Base-by-base conservation (phyloP, 2,329 filamentous ascomycete genomes). In the Clonostachys rosea region DNA sequence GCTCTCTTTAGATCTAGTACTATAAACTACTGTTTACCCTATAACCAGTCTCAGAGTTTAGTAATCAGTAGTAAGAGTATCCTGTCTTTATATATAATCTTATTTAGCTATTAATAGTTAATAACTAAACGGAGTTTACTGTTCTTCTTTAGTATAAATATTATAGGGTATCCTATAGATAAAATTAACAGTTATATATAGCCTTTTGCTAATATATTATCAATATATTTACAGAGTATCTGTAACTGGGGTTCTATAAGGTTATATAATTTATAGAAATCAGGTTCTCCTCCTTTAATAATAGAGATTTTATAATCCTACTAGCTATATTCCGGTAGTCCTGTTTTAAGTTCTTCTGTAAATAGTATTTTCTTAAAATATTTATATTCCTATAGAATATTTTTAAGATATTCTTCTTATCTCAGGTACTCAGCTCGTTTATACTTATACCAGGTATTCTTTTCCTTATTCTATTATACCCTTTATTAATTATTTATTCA, bases 71-170 rank as follows among this genome's bases (percentile, higher is more conserved):
- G 50, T 48, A 62, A 46, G n/a, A 50, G 45, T 30, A 34, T 53
- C 20, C 39, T 17, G 47, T 61, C 52, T 43, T 65, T 65, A 20
- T 57, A 49, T 10, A 40, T 62, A 17, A 61, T 49, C 1, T 42
- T 46, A 43, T 65, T 65, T 10, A 65, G 43, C 16, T 35, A 30
- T 40, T 41, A 13, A 40, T 61, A 65, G 42, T 65, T 42, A 14
- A 64, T 42, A 50, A 50, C 52, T 16, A 63, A 43, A 13, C 46
- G 40, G 40, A 62, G 47, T 36, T 52, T 54, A 1, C 47, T 37
- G 42, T 56, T 51, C 43, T 54, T 55, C 39, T 60, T 58, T 24
- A 16, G 44, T 58, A 59, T 40, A 56, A 48, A 35, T 53, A 24
- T 40, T 20, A 39, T 39, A 39, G 3, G 30, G 24, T 48, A 53